Percentiles rank a stretch among this genome's conserved stretches.
Conservation (phyloP, 1,284 basidiomycete species). For the Rhodotorula sp. region DNA sequence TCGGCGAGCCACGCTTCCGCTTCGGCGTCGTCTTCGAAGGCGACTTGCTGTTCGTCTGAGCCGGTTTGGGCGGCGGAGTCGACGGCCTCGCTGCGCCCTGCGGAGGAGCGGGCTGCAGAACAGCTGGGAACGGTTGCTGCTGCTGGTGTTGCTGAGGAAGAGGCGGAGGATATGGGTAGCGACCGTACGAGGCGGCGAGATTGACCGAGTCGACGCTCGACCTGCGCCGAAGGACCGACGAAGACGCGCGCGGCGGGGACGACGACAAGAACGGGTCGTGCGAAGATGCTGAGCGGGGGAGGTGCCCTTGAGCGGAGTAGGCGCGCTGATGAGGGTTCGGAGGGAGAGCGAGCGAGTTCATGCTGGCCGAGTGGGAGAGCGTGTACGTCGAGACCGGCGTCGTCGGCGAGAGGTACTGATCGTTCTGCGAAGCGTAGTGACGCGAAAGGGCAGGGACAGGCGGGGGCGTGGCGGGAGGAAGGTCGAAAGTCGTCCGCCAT, state of each 20-base stretch:
- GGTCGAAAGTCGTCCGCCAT: slow-evolving; percentile 29
- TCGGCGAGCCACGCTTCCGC: slow-evolving; percentile 7
- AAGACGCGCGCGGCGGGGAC: not conserved
- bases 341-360: not conserved
- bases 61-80: slow-evolving; percentile 8
- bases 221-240: not conserved
- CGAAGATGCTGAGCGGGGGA: not conserved
- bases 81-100: not conserved
- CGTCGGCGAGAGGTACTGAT: not conserved
- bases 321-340: slow-evolving; percentile 1
- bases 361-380: not conserved
- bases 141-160: not conserved
- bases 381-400: not conserved
- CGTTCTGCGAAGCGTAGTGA: no score
- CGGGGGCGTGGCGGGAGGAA: slow-evolving; percentile 6
- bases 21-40: slow-evolving; percentile 14
- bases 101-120: not conserved
- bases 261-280: not conserved
- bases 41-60: not conserved
- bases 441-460: no score
- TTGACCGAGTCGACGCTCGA: slow-evolving; percentile 6
- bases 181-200: not conserved
- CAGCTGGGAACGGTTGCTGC: not conserved
- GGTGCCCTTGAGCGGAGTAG: not conserved
- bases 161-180: not conserved